Conservation (phyloP, 78 protist species). For the Cavenderia fasciculata region DNA sequence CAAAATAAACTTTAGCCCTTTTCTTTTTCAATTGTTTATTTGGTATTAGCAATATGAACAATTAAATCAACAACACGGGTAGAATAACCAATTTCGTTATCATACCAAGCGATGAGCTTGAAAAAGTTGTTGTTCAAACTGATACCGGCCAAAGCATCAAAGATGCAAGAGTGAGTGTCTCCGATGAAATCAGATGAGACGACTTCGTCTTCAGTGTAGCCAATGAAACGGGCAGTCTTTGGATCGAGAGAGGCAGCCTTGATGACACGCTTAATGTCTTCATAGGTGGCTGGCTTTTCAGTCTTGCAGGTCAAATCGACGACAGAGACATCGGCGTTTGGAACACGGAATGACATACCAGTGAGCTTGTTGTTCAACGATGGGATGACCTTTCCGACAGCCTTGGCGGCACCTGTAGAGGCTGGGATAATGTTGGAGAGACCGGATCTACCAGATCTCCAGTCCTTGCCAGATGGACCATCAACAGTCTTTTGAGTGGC, state of each 20-base stretch:
- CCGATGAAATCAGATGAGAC: constrained; percentile 97
- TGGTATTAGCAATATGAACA: constrained; percentile 68
- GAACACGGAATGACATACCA: constrained; percentile 99
- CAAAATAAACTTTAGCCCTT: too few relatives aligned
- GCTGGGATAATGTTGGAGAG: constrained; percentile 98
- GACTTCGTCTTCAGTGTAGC: constrained; percentile 97
- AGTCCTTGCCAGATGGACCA: constrained; percentile 96
- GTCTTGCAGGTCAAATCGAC: constrained; percentile 97
- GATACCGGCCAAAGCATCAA: constrained; percentile 98
- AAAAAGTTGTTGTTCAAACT: constrained; percentile 95
- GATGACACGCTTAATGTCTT: constrained; percentile 91
- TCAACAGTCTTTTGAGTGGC: constrained; percentile 99
- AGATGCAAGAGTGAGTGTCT: constrained; percentile 94
- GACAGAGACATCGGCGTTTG: constrained; percentile 98
- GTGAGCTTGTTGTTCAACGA: constrained; percentile 97
- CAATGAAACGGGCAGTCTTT: constrained; percentile 92
- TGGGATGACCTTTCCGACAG: constrained; percentile 97
- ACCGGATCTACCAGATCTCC: constrained; percentile 99
- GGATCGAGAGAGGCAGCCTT: constrained; percentile 88
- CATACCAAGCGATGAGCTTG: constrained; percentile 99
- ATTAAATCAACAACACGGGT: constrained; percentile 96
- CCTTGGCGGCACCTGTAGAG: constrained; percentile 99
- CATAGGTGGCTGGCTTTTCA: constrained; percentile 92
- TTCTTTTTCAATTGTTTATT: too few relatives aligned
- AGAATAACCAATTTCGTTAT: constrained; percentile 99